A percentile compares a stretch with the other conserved stretches of the same genome.
These are phyloP conservation scores for Salix udensis DNA, from an alignment of 345 rosid genomes.

Conservation along the genomic window DNA sequence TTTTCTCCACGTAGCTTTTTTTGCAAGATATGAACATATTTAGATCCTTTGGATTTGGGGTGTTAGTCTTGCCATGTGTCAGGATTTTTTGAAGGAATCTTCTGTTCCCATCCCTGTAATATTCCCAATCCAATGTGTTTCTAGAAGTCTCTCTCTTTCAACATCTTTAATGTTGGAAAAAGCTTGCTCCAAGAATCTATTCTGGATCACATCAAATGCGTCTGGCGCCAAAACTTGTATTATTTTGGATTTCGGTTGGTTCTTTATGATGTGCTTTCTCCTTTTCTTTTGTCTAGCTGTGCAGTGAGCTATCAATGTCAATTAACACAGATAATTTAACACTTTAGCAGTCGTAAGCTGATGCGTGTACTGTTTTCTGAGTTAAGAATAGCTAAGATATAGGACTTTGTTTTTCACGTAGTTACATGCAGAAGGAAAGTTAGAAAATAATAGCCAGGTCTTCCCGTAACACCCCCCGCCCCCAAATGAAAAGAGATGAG, in stretches of 20 bases:
- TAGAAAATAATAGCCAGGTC: neutral
- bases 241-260: neutral
- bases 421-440: neutral
- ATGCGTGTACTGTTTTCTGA: neutral
- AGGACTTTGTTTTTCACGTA: neutral
- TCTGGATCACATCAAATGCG: no score
- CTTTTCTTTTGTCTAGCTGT: neutral
- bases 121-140: no score
- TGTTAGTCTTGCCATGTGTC: no score
- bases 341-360: neutral
- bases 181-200: no score
- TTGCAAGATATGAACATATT: no score
- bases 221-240: no score
- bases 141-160: no score
- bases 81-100: no score
- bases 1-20: no score
- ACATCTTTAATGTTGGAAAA: no score
- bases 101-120: no score
- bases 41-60: no score
- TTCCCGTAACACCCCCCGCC: neutral
- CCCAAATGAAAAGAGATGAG: neutral
- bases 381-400: neutral
- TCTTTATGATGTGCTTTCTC: slow-evolving; percentile 1
- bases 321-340: neutral
- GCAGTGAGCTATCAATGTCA: slow-evolving; percentile 1